Evolutionary conservation across 257 asterid genomes (phyloP), one percentile per base, ranked within the genome.

Genomic region (Handroanthus guayacan): DNA sequence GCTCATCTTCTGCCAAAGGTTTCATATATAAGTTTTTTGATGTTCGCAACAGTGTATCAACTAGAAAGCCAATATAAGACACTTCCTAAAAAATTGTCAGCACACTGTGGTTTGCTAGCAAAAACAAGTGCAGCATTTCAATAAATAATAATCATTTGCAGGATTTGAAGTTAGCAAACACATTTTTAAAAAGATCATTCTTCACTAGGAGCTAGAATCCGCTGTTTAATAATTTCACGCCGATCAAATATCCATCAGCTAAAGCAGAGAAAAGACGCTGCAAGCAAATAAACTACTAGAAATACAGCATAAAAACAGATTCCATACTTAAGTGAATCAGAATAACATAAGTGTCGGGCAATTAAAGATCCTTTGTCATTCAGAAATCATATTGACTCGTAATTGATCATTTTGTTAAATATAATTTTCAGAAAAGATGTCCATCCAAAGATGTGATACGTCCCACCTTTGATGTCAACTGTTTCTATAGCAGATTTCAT

Each of bases 401-500:
- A 3, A 70, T 7, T 20, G 62, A 60, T 66, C 8, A 5, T 56
- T 6, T 17, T 39, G 9, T 43, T 48, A 25, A 25, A 25, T 3
- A 36, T 31, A 41, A 47, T 17, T 78, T 63, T 36, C 60, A 55
- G 43, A 41, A 37, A 70, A 61, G 48, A 61, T 11, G 16, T 38
- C 34, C 55, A 14, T 25, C 51, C 14, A 52, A 4, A 67, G 48
- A 31, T 67, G 51, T 57, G 20, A 52, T 43, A 37, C 62, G 72
- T 74, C 75, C 20, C 55, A 95, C 99, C 99, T 87, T 89, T 83
- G 78, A 75, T 62, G 37, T 80, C 84, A 18, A 82, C 75, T 34
- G 83, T 82, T 60, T 83, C 95, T 25, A 95, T 67, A 37, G 90
- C 98, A 70, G 97, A 76, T 82, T 89, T 87, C 99, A 95, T 95